Conservation (phyloP, 192 early-diverging fungal species). For the Coemansia sp. region DNA sequence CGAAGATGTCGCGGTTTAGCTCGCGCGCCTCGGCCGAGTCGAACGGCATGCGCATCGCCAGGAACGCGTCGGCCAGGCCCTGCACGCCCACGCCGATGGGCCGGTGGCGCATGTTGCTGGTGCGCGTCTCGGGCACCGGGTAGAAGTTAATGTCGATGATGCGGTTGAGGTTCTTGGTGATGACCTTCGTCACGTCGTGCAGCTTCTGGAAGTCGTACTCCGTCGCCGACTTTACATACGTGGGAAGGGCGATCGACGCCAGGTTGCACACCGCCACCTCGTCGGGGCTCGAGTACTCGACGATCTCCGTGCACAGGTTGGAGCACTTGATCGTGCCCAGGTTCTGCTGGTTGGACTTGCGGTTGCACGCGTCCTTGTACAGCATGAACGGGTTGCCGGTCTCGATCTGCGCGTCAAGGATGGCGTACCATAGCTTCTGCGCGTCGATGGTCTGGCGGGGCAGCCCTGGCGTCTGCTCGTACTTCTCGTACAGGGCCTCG, state of each 20-base stretch:
- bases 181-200: constrained; percentile 81
- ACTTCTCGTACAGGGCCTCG: constrained; percentile 77
- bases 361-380: constrained; percentile 99
- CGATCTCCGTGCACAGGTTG: constrained; percentile 98
- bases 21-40: constrained; percentile 81
- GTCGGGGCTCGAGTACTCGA: constrained; percentile 93
- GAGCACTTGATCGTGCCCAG: constrained; percentile 98
- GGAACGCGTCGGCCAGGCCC: constrained; percentile 96
- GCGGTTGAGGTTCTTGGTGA: constrained; percentile 91
- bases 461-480: constrained; percentile 77
- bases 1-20: constrained; percentile 89
- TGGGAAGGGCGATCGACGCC: constrained; percentile 89
- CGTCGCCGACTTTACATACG: constrained; percentile 70
- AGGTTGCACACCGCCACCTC: constrained; percentile 98
- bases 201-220: constrained; percentile 86
- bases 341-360: constrained; percentile 99
- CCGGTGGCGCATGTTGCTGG: constrained; percentile 91
- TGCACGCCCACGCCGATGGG: constrained; percentile 99
- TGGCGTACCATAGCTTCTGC: constrained; percentile 97
- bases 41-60: constrained; percentile 93
- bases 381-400: constrained; percentile 98
- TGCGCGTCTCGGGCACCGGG: constrained; percentile 83
- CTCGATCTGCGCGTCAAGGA: constrained; percentile 95
- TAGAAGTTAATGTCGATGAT: constrained; percentile 99
- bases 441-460: constrained; percentile 93